Evolutionary conservation across 805 yeast species (phyloP), one percentile per base, ranked within the genome.

Genomic region (Saccharomycopsis amapae): DNA sequence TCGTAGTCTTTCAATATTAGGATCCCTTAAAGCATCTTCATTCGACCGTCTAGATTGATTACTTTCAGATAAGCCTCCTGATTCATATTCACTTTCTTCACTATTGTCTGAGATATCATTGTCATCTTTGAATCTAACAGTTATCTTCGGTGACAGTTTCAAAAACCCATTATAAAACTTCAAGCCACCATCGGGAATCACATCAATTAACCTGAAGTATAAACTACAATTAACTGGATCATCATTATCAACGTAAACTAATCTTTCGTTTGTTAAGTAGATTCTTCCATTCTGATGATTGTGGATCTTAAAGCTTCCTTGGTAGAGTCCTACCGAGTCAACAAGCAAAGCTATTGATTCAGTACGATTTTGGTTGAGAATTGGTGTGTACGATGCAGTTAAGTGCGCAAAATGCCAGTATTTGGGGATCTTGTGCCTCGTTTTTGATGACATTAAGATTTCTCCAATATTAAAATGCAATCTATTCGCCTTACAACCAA

Each of bases 71-170:
- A n/a, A 30, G 4, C 20, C 15, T 32, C 25, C 35, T 9, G 3
- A n/a, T 2, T 15, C 15, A 13, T 30, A 18, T 6, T 22, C 17
- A 3, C 12, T 26, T n/a, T 45, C 28, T 6, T 40, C 35, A n/a
- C 15, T 20, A 17, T 15, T 15, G 5, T n/a, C 24, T 20, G 17
- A 19, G 15, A 18, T n/a, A 30, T 4, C 28, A 23, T 17, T 13
- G 19, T 25, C 24, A 19, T 53, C 46, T 37, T 58, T 64, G 45
- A 72, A 58, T 49, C 58, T 61, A 4, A 77, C 48, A 4, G 70
- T 75, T n/a, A 89, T 69, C 55, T 88, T 85, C 0, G 97, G 87
- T 10, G 93, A 83, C 4, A 88, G 75, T 51, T 80, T 76, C 40
- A 90, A 60, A 56, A 89, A 85, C 15, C 86, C 76, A 1, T 70